Evolutionary conservation across 306 rosid genomes (phyloP).

Genomic region (Acacia crassicarpa): DNA sequence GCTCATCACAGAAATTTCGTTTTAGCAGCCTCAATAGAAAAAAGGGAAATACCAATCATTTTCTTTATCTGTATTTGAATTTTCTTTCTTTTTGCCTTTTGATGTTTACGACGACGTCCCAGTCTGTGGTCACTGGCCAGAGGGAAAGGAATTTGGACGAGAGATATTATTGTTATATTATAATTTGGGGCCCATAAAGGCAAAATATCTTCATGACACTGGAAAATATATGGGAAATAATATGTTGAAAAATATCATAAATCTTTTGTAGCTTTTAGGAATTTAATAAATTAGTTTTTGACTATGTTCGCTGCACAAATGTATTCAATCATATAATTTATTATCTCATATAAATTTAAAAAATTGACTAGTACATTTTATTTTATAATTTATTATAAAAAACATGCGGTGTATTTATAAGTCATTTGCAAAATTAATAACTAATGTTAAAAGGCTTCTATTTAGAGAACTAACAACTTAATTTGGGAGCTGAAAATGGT

Average conservation of each 20-base stretch:
- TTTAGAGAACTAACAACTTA: no score
- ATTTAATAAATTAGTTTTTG: no score
- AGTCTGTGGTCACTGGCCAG: background rate
- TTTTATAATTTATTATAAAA: no score
- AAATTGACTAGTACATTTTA: no score
- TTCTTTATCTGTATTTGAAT: background rate
- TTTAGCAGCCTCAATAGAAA: slow-evolving; percentile 11
- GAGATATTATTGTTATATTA: background rate
- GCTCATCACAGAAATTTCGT: background rate
- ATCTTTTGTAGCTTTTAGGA: background rate
- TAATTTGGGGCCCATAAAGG: background rate
- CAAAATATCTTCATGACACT: background rate
- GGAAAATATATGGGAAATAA: background rate
- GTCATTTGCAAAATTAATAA: no score
- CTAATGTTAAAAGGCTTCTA: background rate
- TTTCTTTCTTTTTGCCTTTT: background rate
- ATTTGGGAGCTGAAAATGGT: no score
- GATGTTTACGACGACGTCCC: background rate
- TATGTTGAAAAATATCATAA: background rate
- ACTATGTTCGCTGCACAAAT: no score
- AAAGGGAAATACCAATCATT: background rate
- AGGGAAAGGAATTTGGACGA: background rate
- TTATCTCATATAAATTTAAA: no score
- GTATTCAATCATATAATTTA: no score
- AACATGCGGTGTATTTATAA: no score